Evolutionary conservation across 73 alveolate species (phyloP), one percentile per base, ranked within the genome.

Genomic region (Paramecium primaurelia): DNA sequence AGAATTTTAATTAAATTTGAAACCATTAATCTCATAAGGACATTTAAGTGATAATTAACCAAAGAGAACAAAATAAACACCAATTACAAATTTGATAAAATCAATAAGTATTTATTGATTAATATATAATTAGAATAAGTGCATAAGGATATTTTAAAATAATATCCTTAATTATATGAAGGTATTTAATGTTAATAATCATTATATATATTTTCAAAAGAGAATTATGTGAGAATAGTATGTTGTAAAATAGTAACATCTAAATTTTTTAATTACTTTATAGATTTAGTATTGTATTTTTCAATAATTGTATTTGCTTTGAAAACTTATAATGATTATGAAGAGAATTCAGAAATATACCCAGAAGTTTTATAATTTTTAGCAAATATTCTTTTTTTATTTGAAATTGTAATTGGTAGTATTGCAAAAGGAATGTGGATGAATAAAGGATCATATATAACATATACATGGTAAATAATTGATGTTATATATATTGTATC

Each of bases 361-460:
- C 84, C 84, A 26, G 84, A 64, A 8, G 49, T 20, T 64, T 64
- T 64, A 9, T 32, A 32, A 64, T 64, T 64, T 18, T 2, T 64
- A 3, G 42, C 84, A 11, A 64, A 64, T n/a, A 10, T 34, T 2
- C 25, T 64, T 3, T 64, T 64, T 32, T 12, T 64, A 28, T 64
- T 64, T 64, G 84, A 64, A 64, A 6, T 64, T 0, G 84, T 64
- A 0, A 64, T 64, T 25, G 84, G 84, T 34, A 64, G 84, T 12
- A 64, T 64, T 3, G 84, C 84, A 11, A 64, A 64, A 64, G 84
- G 84, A 12, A 64, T 64, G 84, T 64, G 84, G 84, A 64, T 64
- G 84, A 64, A 73, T 73, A 73, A 73, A 37, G 87, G 87, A 73
- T 34, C 60, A 1, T 73, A 36, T 73, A 37, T 73, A 3, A 73